A percentile compares a stretch with the other conserved stretches of the same genome.
Conservation (phyloP, 2,329 filamentous ascomycete species). For the Diplodia sapinea region DNA sequence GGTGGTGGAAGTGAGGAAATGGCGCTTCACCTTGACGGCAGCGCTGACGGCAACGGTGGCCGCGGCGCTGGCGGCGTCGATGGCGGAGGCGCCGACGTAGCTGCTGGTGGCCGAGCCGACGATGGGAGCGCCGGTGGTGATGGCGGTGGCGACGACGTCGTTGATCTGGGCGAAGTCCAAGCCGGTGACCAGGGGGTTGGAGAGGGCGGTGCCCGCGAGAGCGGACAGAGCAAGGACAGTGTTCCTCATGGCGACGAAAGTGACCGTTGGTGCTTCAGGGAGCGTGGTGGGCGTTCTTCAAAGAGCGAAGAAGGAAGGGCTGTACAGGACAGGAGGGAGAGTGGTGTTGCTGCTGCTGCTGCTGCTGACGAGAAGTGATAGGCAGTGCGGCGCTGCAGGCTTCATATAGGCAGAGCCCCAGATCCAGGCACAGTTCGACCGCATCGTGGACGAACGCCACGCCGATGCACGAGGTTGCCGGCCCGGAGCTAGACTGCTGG, state of each 20-base stretch:
- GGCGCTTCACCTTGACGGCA: slow-evolving; percentile 20
- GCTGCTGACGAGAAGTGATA: not conserved
- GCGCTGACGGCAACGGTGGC: not conserved
- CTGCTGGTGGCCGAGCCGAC: not conserved
- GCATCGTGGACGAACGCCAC: not conserved
- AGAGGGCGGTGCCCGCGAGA: slow-evolving; percentile 23
- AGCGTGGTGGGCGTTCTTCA: slow-evolving; percentile 21
- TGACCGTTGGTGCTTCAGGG: not conserved
- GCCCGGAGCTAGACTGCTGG: not conserved
- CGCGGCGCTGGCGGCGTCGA: slow-evolving; percentile 6
- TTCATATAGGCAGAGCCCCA: slow-evolving; percentile 7
- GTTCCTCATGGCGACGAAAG: slow-evolving; percentile 4
- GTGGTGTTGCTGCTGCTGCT: slow-evolving; percentile 20
- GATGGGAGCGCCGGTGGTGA: not conserved
- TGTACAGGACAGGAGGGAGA: slow-evolving; percentile 10
- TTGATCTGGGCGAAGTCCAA: slow-evolving; percentile 27
- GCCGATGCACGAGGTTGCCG: not conserved
- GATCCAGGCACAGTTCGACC: slow-evolving; percentile 10
- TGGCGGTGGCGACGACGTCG: slow-evolving; percentile 7
- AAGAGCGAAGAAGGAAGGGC: slow-evolving; percentile 17
- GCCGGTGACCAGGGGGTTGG: slow-evolving; percentile 5
- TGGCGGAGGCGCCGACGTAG: slow-evolving; percentile 10
- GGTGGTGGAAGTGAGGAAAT: not conserved
- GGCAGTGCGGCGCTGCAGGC: not conserved
- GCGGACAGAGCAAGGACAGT: slow-evolving; percentile 24